These are phyloP conservation scores for Candida mattraensis DNA, from an alignment of 805 yeast genomes.

Conservation along the genomic window DNA sequence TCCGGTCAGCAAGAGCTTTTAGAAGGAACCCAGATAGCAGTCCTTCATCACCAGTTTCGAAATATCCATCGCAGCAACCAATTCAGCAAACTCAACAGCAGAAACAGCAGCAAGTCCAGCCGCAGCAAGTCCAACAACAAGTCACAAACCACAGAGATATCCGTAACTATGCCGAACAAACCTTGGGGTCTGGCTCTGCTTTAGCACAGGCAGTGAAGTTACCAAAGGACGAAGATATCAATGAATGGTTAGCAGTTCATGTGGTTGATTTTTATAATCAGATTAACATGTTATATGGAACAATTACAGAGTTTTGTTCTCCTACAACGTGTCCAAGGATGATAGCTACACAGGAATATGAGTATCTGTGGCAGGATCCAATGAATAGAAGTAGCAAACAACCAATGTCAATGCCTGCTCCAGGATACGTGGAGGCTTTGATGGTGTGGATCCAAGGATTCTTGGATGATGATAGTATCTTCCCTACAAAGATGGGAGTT, in stretches of 20 bases:
- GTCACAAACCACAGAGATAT: slow-evolving; percentile 61
- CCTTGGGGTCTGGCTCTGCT: slow-evolving; percentile 89
- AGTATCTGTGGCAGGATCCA: slow-evolving; percentile 94
- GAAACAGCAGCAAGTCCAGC: slow-evolving; percentile 12
- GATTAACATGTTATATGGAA: slow-evolving; percentile 92
- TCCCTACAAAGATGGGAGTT: slow-evolving; percentile 89
- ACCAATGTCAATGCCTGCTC: slow-evolving; percentile 89
- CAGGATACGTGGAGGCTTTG: slow-evolving; percentile 88
- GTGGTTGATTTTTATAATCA: slow-evolving; percentile 97
- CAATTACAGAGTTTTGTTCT: slow-evolving; percentile 94
- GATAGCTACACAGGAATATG: slow-evolving; percentile 98
- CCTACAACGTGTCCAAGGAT: slow-evolving; percentile 93
- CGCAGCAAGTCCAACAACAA: slow-evolving; percentile 18
- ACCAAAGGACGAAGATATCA: slow-evolving; percentile 87
- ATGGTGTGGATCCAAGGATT: slow-evolving; percentile 96
- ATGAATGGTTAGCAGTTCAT: slow-evolving; percentile 96
- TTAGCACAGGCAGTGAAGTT: slow-evolving; percentile 89
- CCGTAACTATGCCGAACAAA: slow-evolving; percentile 88
- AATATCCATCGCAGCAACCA: slow-evolving; percentile 13
- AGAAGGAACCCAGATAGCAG: slow-evolving; percentile 30
- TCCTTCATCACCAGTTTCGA: slow-evolving; percentile 26
- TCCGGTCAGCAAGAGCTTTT: slow-evolving; percentile 36
- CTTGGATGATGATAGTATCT: slow-evolving; percentile 84
- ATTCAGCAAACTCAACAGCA: slow-evolving; percentile 13
- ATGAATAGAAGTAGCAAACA: slow-evolving; percentile 50